These are phyloP conservation scores for Theobroma grandiflorum DNA, from an alignment of 441 rosid species.

Conservation along the genomic window DNA sequence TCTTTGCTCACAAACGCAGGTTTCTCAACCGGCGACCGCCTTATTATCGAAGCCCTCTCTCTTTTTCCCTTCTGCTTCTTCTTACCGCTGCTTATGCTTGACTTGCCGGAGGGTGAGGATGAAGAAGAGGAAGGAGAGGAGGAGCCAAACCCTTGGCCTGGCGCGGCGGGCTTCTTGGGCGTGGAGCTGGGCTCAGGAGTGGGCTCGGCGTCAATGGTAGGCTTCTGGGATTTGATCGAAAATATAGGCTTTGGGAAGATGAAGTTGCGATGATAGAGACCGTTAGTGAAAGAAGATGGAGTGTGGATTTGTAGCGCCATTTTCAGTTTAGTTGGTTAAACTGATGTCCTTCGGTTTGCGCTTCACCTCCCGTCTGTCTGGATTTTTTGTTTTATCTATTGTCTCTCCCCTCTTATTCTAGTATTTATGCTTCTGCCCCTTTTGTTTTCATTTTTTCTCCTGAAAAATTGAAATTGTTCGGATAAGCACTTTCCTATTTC, in stretches of 20 bases:
- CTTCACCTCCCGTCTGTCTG: background rate
- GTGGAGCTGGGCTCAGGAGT: slow-evolving; percentile 39
- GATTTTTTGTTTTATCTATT: background rate
- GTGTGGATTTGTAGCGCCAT: slow-evolving; percentile 77
- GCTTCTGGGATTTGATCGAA: slow-evolving; percentile 45
- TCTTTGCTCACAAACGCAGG: slow-evolving; percentile 58
- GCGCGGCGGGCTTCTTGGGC: slow-evolving; percentile 51
- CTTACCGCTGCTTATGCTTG: slow-evolving; percentile 31
- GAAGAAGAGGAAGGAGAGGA: slow-evolving; percentile 41
- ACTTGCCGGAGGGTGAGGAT: slow-evolving; percentile 31
- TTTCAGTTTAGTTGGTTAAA: slow-evolving; percentile 47
- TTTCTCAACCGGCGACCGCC: slow-evolving; percentile 76
- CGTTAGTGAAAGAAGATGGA: slow-evolving; percentile 37
- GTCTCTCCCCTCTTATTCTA: background rate
- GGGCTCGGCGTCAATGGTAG: slow-evolving; percentile 48
- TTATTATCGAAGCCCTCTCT: slow-evolving; percentile 58
- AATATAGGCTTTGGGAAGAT: slow-evolving; percentile 39
- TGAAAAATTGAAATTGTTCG: background rate
- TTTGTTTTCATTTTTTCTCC: background rate
- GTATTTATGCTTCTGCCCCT: slow-evolving; percentile 6
- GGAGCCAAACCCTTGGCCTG: slow-evolving; percentile 75
- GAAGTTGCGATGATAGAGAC: slow-evolving; percentile 42
- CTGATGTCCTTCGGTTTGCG: background rate
- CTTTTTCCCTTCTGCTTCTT: slow-evolving; percentile 55
- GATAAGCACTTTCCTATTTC: background rate